phyloP scores from a whole-genome alignment of 2,329 filamentous ascomycete genomes.

The Leptosphaerulina australis region DNA sequence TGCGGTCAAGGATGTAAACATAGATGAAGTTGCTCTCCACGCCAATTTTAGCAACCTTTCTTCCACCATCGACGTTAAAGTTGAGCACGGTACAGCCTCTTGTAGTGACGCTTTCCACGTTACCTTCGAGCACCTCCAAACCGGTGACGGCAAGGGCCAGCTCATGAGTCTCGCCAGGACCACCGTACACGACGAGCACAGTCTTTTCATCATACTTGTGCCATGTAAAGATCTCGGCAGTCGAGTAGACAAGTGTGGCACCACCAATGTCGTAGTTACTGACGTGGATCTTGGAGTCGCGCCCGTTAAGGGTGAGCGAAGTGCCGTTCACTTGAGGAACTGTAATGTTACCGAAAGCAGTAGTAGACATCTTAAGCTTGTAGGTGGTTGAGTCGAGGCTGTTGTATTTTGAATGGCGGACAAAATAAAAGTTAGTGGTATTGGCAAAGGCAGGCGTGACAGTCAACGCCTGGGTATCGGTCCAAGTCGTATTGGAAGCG shows the following conservation, averaged over 20 bases:
- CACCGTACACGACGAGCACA: constrained; percentile 68
- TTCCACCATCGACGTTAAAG: constrained; percentile 62
- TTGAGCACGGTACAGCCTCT: constrained; percentile 57
- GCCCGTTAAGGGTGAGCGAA: constrained; percentile 62
- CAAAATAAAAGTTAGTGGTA: constrained; percentile 67
- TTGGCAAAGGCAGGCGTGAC: constrained; percentile 67
- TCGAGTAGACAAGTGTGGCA: constrained; percentile 68
- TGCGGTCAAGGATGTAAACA: constrained; percentile 67
- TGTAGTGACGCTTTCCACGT: constrained; percentile 45
- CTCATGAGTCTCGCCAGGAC: constrained; percentile 67
- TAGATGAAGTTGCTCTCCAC: constrained; percentile 53
- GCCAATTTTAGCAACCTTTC: constrained; percentile 58
- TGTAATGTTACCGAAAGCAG: constrained; percentile 59
- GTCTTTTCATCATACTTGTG: constrained; percentile 66
- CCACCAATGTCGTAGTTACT: constrained; percentile 69
- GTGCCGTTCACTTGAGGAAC: constrained; percentile 65
- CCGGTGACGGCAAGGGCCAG: constrained; percentile 56
- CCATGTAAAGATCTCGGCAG: constrained; percentile 72
- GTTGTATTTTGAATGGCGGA: constrained; percentile 69
- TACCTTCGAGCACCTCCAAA: constrained; percentile 51
- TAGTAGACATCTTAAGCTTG: constrained; percentile 66
- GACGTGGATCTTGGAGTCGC: constrained; percentile 71
- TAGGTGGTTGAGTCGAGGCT: constrained; percentile 64
- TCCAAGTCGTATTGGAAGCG: constrained; percentile 39
- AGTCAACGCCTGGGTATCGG: constrained; percentile 57